A percentile compares a stretch with the other conserved stretches of the same genome.
Evolutionary conservation across 73 alveolate species (phyloP).

Genomic region (Paramecium primaurelia): DNA sequence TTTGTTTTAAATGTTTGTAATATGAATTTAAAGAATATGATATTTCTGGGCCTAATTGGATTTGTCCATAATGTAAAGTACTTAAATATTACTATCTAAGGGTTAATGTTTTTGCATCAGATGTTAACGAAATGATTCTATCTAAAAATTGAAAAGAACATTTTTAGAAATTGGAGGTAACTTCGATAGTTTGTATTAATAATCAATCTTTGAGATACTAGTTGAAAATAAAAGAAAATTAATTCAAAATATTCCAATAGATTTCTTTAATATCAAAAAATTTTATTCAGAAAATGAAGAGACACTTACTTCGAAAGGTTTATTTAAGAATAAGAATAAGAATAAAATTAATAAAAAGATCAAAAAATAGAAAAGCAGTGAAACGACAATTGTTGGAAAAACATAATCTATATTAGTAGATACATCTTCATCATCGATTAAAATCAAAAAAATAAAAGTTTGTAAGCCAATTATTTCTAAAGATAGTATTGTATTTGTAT

Average conservation of each 20-base stretch:
- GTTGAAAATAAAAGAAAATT: not conserved
- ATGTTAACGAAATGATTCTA: not conserved
- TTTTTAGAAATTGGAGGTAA: constrained; percentile 19
- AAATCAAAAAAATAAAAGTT: not conserved
- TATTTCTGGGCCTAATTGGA: not conserved
- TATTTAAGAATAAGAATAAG: not conserved
- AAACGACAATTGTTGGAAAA: not conserved
- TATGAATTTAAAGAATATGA: not conserved
- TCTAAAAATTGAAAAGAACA: constrained; percentile 2
- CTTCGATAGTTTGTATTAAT: not conserved
- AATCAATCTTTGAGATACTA: not conserved
- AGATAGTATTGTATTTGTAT: not conserved
- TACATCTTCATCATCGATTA: not conserved
- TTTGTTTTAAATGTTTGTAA: not conserved
- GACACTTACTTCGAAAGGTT: not conserved
- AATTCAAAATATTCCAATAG: not conserved
- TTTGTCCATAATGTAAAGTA: constrained; percentile 4
- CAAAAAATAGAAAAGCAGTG: not conserved
- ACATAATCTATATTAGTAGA: not conserved
- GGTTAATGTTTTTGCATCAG: not conserved
- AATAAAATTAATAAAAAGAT: not conserved
- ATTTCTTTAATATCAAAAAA: not conserved
- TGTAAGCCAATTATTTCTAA: not conserved
- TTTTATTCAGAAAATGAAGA: not conserved
- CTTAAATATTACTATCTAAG: not conserved